These are phyloP conservation scores for Fraxinus ornus DNA, from an alignment of 305 asterid genomes.

Conservation along the genomic window DNA sequence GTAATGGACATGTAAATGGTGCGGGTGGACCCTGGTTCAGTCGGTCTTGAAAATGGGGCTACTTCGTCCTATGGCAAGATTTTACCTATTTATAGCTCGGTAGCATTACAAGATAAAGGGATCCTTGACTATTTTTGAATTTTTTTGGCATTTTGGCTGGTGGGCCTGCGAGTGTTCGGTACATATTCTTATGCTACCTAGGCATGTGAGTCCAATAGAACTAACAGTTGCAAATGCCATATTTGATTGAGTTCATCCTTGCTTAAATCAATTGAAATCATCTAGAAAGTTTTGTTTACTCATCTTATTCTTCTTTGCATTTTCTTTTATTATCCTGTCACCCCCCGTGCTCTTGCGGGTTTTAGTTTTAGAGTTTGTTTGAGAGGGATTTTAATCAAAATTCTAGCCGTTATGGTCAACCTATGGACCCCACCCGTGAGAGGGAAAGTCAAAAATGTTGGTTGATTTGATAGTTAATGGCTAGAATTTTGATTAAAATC, in stretches of 20 bases:
- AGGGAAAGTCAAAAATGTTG: too few species aligned
- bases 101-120: conserved; percentile 22
- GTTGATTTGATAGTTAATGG: too few species aligned
- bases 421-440: too few species aligned
- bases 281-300: conserved; percentile 17
- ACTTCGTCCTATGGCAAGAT: conserved; percentile 11
- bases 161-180: conserved; percentile 22
- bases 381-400: too few species aligned
- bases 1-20: conserved; percentile 78
- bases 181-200: conserved; percentile 17
- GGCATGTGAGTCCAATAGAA: conserved; percentile 16
- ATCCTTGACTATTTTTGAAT: conserved; percentile 20
- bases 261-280: conserved; percentile 29
- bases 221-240: conserved; percentile 40
- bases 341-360: not conserved
- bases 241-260: conserved; percentile 20
- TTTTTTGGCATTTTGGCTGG: conserved; percentile 34
- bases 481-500: too few species aligned
- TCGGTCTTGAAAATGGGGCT: conserved; percentile 44
- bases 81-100: conserved; percentile 9
- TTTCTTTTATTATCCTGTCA: not conserved
- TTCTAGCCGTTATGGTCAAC: too few species aligned
- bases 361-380: too few species aligned
- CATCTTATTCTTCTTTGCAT: not conserved
- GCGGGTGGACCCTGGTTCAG: conserved; percentile 76